Evolutionary conservation across 192 early-diverging fungal genomes (phyloP), one percentile per base, ranked within the genome.

Genomic region (Phycomyces blakesleeanus): DNA sequence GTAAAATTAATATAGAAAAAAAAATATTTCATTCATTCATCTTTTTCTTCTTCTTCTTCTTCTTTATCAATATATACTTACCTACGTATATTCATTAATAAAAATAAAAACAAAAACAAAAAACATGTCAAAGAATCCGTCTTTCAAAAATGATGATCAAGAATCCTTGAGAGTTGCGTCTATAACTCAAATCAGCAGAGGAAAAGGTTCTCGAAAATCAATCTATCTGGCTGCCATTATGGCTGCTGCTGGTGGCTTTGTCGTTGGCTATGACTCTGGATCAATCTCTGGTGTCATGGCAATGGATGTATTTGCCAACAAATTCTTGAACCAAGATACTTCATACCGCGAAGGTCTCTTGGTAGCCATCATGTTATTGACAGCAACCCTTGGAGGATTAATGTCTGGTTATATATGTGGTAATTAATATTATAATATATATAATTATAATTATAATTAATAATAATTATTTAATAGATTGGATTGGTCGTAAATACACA

Each of bases 401-500:
- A 3, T 54, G 5, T 65, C 70, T 50, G 64, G 70, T 14, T 49
- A 54, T 40, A 25, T 66, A 14, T 72, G 70, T 61, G 70, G 64
- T 66, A 71, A 52, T 37, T 12, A n/a, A 40, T 59, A 37, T 59
- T 39, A 37, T 59, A 18, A 41, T 18, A 22, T 49, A 0, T 42
- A 44, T 5, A 25, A 37, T 15, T 27, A 56, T 21, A 25, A n/a
- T n/a, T n/a, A n/a, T n/a, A n/a, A 25, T 9, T 54, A 21, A 11
- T 11, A 41, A 6, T 10, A 10, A 10, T n/a, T 47, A 12, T 18
- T 47, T 47, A n/a, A 3, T 67, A 73, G 71, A 73, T 57, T 25
- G 41, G 3, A 59, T 86, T 56, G 83, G 89, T 12, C 83, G 92
- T 44, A 89, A 87, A 41, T 78, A 72, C 38, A 83, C 85, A 16